Evolutionary conservation across 2,329 filamentous ascomycete genomes (phyloP), one percentile per base, ranked within the genome.

Genomic region (Pezicula rhizophila): DNA sequence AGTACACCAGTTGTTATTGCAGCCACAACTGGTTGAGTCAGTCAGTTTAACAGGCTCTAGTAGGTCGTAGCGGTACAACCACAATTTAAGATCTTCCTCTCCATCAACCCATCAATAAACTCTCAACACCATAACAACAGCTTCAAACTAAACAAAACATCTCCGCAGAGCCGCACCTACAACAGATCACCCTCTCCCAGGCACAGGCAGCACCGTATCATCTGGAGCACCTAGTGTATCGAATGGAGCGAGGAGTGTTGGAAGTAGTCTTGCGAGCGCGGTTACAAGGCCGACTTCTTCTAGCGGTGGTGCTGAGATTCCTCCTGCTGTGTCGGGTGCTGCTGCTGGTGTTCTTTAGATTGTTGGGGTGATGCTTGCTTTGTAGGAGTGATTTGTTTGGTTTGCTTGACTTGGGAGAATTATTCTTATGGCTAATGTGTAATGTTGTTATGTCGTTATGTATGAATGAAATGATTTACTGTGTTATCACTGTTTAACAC

Each of bases 1-100:
- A n/a, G 40, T 8, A 51, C 50, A 20, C 38, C 55, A 11, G 56
- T 56, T 25, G 49, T 58, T 39, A 43, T 59, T 8, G 51, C 53
- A 7, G 48, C 55, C 8, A 60, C 54, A 17, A 61, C 60, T 6
- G n/a, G n/a, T n/a, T n/a, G 23, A 23, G 23, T 23, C 23, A 5
- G 23, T 23, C 23, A 23, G 23, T 23, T 5, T 5, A 23, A 23
- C 23, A 23, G 23, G 23, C 23, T 18, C 46, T 12, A 40, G 25
- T 23, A 35, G 18, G 35, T 31, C 3, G 5, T 31, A 31, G 28
- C 11, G 28, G 11, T 31, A 31, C 28, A 31, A 12, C 12, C 11
- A 31, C 28, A 12, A 31, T 10, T 5, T 31, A 31, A 31, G 28
- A 23, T 23, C 11, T 31, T 11, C 28, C 28, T 31, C 23, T 23